phyloP scores from a whole-genome alignment of 176 grass and related monocot genomes.

The sorghum (Sorghum bicolor) region DNA sequence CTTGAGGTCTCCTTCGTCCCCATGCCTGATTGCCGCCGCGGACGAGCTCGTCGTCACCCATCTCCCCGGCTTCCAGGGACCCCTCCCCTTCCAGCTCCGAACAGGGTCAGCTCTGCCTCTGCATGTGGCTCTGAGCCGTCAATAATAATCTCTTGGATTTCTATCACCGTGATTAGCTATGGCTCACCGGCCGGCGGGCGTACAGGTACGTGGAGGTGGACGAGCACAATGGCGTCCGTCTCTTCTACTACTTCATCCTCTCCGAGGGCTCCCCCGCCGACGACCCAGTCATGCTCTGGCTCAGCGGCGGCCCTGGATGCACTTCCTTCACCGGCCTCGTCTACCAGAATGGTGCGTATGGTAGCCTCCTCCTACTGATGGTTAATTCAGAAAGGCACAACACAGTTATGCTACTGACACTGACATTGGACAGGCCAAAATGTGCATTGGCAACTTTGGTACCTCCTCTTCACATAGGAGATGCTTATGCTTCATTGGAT shows the following conservation, averaged over 20 bases:
- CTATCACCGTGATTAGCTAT: not conserved
- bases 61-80: constrained; percentile 31
- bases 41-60: not conserved
- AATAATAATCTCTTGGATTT: too few species aligned
- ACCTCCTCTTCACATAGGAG: not conserved
- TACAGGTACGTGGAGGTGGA: constrained; percentile 47
- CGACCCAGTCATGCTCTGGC: constrained; percentile 50
- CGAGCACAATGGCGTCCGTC: constrained; percentile 14
- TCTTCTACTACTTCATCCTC: constrained; percentile 59
- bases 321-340: constrained; percentile 40
- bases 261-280: constrained; percentile 35
- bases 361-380: not conserved
- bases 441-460: not conserved
- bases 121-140: not conserved
- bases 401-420: not conserved
- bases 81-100: constrained; percentile 25
- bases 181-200: not conserved
- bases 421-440: not conserved
- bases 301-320: constrained; percentile 55
- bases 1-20: not conserved
- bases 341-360: constrained; percentile 41
- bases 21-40: not conserved
- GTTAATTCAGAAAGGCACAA: not conserved
- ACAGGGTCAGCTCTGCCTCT: constrained; percentile 13
- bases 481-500: not conserved